phyloP scores from a whole-genome alignment of 495 filamentous ascomycete species.

The Ramalina peruviana region DNA sequence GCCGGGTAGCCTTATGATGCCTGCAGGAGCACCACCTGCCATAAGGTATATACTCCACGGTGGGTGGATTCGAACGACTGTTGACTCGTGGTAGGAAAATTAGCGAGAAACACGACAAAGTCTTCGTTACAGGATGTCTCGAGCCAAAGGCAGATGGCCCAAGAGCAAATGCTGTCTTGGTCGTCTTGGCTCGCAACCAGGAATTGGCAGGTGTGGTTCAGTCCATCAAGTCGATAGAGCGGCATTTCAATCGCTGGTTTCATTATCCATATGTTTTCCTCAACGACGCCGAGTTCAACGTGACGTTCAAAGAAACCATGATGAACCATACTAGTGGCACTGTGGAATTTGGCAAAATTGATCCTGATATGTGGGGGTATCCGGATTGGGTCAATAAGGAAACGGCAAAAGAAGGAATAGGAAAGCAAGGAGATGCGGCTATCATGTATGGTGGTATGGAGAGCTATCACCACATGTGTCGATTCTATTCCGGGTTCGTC shows the following conservation, averaged over 20 bases:
- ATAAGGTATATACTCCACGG: constrained; percentile 54
- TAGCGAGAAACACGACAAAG: constrained; percentile 91
- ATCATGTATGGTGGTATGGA: constrained; percentile 99
- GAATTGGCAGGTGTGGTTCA: constrained; percentile 92
- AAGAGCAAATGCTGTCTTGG: constrained; percentile 86
- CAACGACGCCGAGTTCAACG: constrained; percentile 94
- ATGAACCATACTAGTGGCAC: constrained; percentile 72
- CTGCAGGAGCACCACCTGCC: constrained; percentile 75
- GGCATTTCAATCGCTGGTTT: constrained; percentile 99
- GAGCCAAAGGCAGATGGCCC: constrained; percentile 52
- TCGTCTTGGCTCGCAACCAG: constrained; percentile 92
- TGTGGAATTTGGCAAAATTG: constrained; percentile 93
- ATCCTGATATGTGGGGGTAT: constrained; percentile 84
- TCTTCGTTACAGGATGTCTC: constrained; percentile 82
- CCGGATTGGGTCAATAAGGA: constrained; percentile 92
- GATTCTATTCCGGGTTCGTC: constrained; percentile 90
- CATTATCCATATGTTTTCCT: constrained; percentile 98
- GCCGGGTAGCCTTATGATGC: constrained; percentile 71
- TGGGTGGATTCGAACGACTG: neutral
- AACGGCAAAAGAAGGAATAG: constrained; percentile 87
- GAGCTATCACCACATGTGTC: constrained; percentile 96
- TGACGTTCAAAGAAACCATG: constrained; percentile 78
- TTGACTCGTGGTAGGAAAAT: constrained; percentile 55
- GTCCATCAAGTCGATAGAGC: constrained; percentile 93
- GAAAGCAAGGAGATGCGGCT: constrained; percentile 89